Base-by-base conservation (phyloP, 305 asterid species). In the Ilex paraguariensis region DNA sequence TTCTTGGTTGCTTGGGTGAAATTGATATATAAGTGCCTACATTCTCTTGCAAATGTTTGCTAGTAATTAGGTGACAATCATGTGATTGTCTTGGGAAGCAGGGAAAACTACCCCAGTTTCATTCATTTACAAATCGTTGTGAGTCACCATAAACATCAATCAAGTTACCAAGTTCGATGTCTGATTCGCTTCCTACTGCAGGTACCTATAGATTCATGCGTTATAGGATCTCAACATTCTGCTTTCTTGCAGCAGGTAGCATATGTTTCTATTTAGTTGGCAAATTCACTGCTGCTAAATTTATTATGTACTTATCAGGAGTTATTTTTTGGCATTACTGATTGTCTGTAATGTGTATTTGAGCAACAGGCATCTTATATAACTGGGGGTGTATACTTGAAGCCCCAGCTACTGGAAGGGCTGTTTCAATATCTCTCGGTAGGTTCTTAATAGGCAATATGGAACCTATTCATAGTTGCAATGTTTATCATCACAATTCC, bases 181-280 rank as follows among this genome's bases (percentile, higher is more conserved):
- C 40, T 52, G 50, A 49, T 55, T 59, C 31, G 6, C 3, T 62
- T 54, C 56, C 58, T 75, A 57, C 52, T 74, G 78, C 81, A 91
- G 98, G 96, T 89, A 60, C 97, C 97, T 33, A 82, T 92, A 49
- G 98, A 92, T 82, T 78, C 95, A 49, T 92, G 96, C 64, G 81
- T 84, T 44, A 73, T 89, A 63, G 98, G 98, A 73, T 73, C 84
- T 70, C 95, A 87, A 66, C 88, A 92, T 74, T 92, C 97, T 66
- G 96, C 96, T 70, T 91, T 91, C 71, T 79, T 92, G 75, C 98
- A 92, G 87, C 98, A 92, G 98, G 98, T 87, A 70, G 57, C 60
- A 57, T 57, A 33, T 57, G 46, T 53, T 54, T 36, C 36, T 49
- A 46, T 42, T 55, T 66, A 51, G 46, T 46, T 56, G 31, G n/a